Evolutionary conservation across 306 rosid genomes (phyloP), one percentile per base, ranked within the genome.

Genomic region (Trifolium repens): DNA sequence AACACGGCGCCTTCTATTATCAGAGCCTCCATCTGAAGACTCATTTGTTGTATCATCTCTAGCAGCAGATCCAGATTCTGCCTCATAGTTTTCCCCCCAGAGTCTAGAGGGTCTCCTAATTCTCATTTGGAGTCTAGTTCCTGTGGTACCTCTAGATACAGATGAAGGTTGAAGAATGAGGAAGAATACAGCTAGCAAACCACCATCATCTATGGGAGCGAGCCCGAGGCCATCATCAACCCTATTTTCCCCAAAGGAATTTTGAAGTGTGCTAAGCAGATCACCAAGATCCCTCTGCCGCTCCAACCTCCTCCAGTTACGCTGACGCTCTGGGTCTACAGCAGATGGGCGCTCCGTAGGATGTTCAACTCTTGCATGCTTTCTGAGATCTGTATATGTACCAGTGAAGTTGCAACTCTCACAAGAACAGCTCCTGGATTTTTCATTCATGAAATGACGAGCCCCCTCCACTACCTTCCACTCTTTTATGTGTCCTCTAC

Each of bases 241-340:
- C 83, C 89, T 85, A 27, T 81, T 91, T 78, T 89, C 98, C 72
- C 91, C 97, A 59, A 92, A 85, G 66, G 99, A 89, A 53, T 91
- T 88, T 71, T 88, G 98, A 37, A 96, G 92, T 62, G 98, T 89
- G 87, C 99, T 87, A 58, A 96, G 88, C 59, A 96, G 89, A 82
- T 96, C 99, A 1, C 93, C 96, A 7, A 96, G 88, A 86, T 96
- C 99, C 87, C 98, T 88, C 82, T 96, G 99, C 9, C 96, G 89
- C 84, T 92, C 98, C 83, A 96, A 68, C 76, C 97, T 87, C 84
- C 98, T 88, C 99, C 99, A 96, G 69, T 35, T 84, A 40, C 93
- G 97, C 78, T 89, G 93, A 27, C 99, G 87, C 81, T 90, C 96
- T 8, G 98, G 99, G 59, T 96, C 98, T 12, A 90, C 92, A 14